Percentiles rank a stretch among this genome's conserved stretches.
Evolutionary conservation across 2,329 filamentous ascomycete genomes (phyloP).

Genomic region (Alternaria incomplexa): DNA sequence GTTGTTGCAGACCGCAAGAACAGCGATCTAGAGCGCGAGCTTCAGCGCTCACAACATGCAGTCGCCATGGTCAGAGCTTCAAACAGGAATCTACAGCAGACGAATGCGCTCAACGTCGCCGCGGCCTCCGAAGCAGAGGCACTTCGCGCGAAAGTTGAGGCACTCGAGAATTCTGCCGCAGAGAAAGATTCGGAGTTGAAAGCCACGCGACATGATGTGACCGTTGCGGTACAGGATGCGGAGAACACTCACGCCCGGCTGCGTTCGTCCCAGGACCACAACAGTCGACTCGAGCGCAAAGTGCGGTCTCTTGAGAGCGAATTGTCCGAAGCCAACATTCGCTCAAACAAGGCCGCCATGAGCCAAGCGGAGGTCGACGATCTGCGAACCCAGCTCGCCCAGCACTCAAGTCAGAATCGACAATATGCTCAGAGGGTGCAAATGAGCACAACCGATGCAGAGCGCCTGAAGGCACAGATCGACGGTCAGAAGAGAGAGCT

Average conservation of each 20-base stretch:
- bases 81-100: not conserved
- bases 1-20: not conserved
- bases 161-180: too few relatives aligned
- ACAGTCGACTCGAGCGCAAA: too few relatives aligned
- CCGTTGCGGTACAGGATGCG: too few relatives aligned
- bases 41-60: not conserved
- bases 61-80: not conserved
- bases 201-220: too few relatives aligned
- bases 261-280: too few relatives aligned
- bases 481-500: not conserved
- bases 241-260: too few relatives aligned
- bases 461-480: too few relatives aligned
- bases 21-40: not conserved
- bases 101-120: not conserved
- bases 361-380: not conserved
- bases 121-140: not conserved
- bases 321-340: not conserved
- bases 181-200: too few relatives aligned
- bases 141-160: not conserved
- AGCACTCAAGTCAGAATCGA: not conserved
- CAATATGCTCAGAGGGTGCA: not conserved
- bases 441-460: not conserved
- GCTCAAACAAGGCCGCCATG: not conserved
- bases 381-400: not conserved
- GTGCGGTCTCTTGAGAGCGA: too few relatives aligned